Conservation (phyloP, 2,329 filamentous ascomycete species). For the Endocalyx cinctus region DNA sequence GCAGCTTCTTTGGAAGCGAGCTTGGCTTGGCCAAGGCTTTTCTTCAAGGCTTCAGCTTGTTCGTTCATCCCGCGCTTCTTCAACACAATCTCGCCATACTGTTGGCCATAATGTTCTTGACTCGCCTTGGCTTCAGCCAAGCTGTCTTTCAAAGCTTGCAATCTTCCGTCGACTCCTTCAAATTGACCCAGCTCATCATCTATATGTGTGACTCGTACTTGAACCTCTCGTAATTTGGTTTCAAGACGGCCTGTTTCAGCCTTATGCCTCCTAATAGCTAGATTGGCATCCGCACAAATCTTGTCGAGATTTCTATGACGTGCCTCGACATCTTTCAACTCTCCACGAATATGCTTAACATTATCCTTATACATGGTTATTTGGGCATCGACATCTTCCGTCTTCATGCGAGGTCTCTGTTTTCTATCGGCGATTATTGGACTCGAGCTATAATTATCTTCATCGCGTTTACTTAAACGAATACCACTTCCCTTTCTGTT, state of each 20-base stretch:
- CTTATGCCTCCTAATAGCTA: slow-evolving; percentile 41
- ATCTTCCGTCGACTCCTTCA: slow-evolving; percentile 62
- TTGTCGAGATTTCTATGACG: slow-evolving; percentile 43
- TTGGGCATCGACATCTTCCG: slow-evolving; percentile 67
- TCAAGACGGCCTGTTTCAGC: slow-evolving; percentile 39
- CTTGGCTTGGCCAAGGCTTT: slow-evolving; percentile 29
- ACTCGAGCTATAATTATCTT: slow-evolving; percentile 28
- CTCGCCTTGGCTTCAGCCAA: slow-evolving; percentile 48
- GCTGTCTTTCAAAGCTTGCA: slow-evolving; percentile 54
- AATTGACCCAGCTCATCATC: slow-evolving; percentile 60
- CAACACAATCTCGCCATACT: slow-evolving; percentile 49
- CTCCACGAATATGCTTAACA: slow-evolving; percentile 48
- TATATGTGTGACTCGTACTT: slow-evolving; percentile 50
- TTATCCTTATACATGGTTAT: slow-evolving; percentile 49
- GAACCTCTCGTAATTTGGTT: slow-evolving; percentile 52
- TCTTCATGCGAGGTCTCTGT: slow-evolving; percentile 68
- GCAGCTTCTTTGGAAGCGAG: slow-evolving; percentile 33
- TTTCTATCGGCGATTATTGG: slow-evolving; percentile 41
- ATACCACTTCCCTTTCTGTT: slow-evolving; percentile 54
- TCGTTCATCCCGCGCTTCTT: slow-evolving; percentile 45
- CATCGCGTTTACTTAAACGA: slow-evolving; percentile 45
- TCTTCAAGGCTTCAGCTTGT: slow-evolving; percentile 35
- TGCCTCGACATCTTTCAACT: slow-evolving; percentile 48
- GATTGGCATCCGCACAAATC: slow-evolving; percentile 42
- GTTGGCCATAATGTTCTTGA: slow-evolving; percentile 44